Evolutionary conservation across 352 stramenopile species (phyloP).

Genomic region (Pythium phragmiticola): DNA sequence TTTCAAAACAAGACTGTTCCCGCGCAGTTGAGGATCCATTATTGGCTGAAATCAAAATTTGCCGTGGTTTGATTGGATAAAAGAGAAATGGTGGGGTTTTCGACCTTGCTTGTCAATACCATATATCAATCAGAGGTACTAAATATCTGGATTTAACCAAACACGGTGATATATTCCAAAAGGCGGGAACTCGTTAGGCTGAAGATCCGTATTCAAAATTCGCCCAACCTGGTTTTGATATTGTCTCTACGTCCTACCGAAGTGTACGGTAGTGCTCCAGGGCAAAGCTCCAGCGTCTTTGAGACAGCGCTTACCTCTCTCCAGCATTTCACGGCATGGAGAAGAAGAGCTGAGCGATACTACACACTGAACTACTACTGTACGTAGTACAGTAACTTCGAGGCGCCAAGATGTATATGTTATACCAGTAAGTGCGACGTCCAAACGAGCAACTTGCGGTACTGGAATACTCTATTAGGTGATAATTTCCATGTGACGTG

Average conservation of each 20-base stretch:
- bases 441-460: neutral
- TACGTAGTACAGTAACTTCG: no score
- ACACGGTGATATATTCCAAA: neutral
- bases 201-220: neutral
- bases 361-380: no score
- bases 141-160: neutral
- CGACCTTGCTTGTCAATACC: neutral
- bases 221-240: neutral
- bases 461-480: conserved; percentile 18
- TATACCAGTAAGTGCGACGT: neutral
- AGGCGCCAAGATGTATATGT: no score
- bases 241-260: no score
- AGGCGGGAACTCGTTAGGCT: neutral
- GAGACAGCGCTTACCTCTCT: neutral
- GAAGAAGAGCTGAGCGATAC: no score
- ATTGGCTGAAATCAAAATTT: conserved; percentile 22
- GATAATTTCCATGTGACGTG: neutral
- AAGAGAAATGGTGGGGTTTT: conserved; percentile 18
- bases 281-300: neutral
- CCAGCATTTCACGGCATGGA: no score
- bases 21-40: conserved; percentile 15
- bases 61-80: conserved; percentile 5
- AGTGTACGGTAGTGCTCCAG: no score
- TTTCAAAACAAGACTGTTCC: conserved; percentile 9
- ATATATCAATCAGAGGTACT: neutral